phyloP scores from a whole-genome alignment of 176 grass and related monocot species.

The Hordeum vulgare region DNA sequence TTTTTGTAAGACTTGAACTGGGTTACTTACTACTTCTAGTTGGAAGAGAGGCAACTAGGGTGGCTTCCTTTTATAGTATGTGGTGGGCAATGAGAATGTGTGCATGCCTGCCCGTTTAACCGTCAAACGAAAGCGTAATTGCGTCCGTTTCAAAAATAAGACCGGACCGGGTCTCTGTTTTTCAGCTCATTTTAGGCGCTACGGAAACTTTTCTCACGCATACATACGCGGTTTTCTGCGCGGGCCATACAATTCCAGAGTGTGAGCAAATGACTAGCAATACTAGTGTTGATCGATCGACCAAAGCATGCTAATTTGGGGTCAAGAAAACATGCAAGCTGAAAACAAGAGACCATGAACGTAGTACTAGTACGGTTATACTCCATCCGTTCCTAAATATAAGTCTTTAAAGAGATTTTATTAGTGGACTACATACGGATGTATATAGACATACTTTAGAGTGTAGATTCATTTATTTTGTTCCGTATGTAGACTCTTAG shows the following conservation, averaged over 20 bases:
- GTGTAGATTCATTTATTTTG: too few species aligned
- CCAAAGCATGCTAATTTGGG: not conserved
- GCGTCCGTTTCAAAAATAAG: not conserved
- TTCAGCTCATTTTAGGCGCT: not conserved
- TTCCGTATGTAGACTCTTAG: too few species aligned
- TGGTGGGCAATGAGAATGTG: not conserved
- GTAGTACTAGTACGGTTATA: too few species aligned
- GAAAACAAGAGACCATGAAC: too few species aligned
- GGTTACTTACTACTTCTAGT: not conserved
- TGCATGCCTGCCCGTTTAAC: not conserved
- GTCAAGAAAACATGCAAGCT: too few species aligned
- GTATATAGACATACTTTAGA: too few species aligned
- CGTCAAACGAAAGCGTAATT: not conserved
- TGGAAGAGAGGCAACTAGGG: not conserved
- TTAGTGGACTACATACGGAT: too few species aligned
- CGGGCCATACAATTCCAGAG: not conserved
- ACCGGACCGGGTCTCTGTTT: not conserved
- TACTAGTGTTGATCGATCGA: not conserved
- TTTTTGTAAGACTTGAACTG: not conserved
- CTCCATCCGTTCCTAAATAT: too few species aligned
- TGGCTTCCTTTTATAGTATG: not conserved
- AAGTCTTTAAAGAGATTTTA: too few species aligned
- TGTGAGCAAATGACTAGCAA: not conserved
- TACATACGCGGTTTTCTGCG: not conserved
- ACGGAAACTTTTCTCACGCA: not conserved